Base-by-base conservation (phyloP, 192 early-diverging fungal genomes). In the Anaeromyces robustus region DNA sequence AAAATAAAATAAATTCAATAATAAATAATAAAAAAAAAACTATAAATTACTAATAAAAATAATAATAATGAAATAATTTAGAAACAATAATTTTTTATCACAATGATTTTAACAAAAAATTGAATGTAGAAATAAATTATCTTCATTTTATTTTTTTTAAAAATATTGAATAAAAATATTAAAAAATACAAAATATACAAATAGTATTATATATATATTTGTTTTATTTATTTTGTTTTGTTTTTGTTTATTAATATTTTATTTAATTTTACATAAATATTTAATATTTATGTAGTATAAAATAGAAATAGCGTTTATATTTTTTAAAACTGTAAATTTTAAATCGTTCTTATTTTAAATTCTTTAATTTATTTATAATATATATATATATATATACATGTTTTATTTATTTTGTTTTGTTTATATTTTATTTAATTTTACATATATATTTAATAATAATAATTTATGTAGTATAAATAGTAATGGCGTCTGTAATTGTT, bases 221-320 rank as follows among this genome's bases (percentile, higher is more conserved):
- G 12, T 34, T 34, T 34, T 7, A 34, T 34, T 86, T 31, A 30
- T 4, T 77, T 77, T 7, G 12, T 7, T 30, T 7, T 31, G 12
- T 77, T 12, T 77, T 77, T 77, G 4, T 31, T 77, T 77, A 30
- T 77, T 77, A 77, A 7, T 31, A 30, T 77, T 77, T 7, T 31
- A 7, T 7, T 77, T 77, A 34, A 7, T 30, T 12, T 77, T 77
- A n/a, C n/a, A n/a, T n/a, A n/a, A n/a, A n/a, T n/a, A n/a, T 77
- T 78, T 77, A 7, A 77, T 30, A 77, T 7, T 30, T 30, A 77
- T 34, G 77, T 29, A 30, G 16, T 18, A 19, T 79, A n/a, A 26
- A 79, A 88, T 85, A 77, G 84, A 81, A 14, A 84, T 39, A 28
- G 89, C 82, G 30, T 87, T 83, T 0, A 4, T 68, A n/a, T 28